Evolutionary conservation across 148 eudicot species (phyloP), one percentile per base, ranked within the genome.

Genomic region (Pouteria glomerata): DNA sequence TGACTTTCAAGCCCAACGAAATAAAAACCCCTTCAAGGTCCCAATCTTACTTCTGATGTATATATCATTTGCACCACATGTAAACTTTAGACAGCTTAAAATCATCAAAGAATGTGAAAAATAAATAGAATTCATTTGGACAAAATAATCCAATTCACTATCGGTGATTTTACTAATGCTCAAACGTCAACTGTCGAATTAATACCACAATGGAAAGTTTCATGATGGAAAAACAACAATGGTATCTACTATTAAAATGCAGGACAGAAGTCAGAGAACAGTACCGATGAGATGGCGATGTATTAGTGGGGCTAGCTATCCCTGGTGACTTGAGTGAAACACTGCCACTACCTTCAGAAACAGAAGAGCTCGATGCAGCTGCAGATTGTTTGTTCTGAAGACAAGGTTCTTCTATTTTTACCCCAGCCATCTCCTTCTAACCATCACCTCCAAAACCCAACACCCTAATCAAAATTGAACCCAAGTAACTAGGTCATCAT

Each of bases 261-360:
- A 78, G 24, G 44, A 39, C 44, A 30, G 14, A 45, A 47, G 11
- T 62, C 11, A 56, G 50, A 72, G 56, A 42, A 55, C 29, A 76
- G 29, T 89, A 95, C 99, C 97, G 73, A 58, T 89, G 90, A 51
- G 86, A 66, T 16, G 96, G 89, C 13, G 97, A 95, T 44, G 83
- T 63, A 8, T 86, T 60, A 59, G 78, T 57, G 0, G 99, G 99
- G 80, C 97, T 95, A 76, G 78, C 68, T 51, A 77, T 79, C 65
- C 76, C 87, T 2, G 93, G 87, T 26, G 97, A 89, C 81, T 86
- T 94, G 23, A 85, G 55, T 42, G 85, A 72, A 75, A 81, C 81
- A 82, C 87, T 85, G 51, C 80, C 86, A 81, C 91, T 86, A 3
- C 82, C 90, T 57, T 95, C 92, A 0, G 97, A 91, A 76, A 77